Conservation (phyloP, 2,329 filamentous ascomycete species). For the Amylocarpus encephaloides region DNA sequence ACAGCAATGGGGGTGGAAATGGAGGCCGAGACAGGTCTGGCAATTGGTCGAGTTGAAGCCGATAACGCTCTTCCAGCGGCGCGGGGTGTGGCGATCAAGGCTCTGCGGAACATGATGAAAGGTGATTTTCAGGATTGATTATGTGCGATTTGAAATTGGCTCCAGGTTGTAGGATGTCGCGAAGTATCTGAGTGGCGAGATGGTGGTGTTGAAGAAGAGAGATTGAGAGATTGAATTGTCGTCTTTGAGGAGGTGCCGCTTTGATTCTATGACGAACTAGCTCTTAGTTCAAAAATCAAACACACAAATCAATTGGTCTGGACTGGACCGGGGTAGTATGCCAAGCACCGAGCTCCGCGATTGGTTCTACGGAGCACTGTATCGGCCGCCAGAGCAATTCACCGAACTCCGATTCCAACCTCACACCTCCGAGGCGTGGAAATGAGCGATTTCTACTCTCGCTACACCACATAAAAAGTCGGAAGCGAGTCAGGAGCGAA, state of each 20-base stretch:
- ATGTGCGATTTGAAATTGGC: neutral
- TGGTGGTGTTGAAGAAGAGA: slow-evolving; percentile 1
- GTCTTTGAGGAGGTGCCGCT: neutral
- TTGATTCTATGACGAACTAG: neutral
- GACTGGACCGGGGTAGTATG: neutral
- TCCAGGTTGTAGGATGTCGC: neutral
- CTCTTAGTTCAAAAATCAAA: neutral
- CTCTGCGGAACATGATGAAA: slow-evolving; percentile 29
- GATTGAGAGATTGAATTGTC: neutral
- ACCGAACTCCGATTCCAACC: neutral
- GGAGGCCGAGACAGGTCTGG: slow-evolving; percentile 18
- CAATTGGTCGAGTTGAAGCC: slow-evolving; percentile 21
- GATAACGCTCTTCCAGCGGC: slow-evolving; percentile 27
- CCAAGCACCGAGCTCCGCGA: neutral
- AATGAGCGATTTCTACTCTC: too few relatives aligned
- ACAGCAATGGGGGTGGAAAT: slow-evolving; percentile 22
- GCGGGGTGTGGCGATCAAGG: slow-evolving; percentile 26
- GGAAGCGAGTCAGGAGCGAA: too few relatives aligned
- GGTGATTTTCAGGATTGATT: neutral
- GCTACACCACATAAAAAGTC: too few relatives aligned
- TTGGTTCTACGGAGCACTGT: too few relatives aligned
- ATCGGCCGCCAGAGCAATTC: too few relatives aligned
- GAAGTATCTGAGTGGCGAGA: neutral
- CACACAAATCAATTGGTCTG: neutral
- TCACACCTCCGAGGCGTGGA: neutral